Conservation (phyloP, 768 basidiomycete species). For the Boletus patriciae region DNA sequence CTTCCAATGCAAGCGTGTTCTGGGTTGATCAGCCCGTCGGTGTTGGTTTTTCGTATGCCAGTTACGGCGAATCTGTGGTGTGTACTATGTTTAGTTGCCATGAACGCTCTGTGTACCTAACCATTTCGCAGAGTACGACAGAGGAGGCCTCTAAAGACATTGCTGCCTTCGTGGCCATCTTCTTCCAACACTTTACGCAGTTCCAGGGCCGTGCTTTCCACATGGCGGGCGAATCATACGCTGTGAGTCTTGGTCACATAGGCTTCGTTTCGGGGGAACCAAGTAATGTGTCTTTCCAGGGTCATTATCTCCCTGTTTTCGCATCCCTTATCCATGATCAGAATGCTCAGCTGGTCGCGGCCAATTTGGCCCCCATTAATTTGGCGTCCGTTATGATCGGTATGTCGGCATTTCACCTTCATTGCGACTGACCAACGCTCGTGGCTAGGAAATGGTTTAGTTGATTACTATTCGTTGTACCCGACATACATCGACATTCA, state of each 20-base stretch:
- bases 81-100: slow-evolving; percentile 14
- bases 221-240: slow-evolving; percentile 56
- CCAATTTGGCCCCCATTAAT: slow-evolving; percentile 39
- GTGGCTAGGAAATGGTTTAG: slow-evolving; percentile 40
- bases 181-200: slow-evolving; percentile 67
- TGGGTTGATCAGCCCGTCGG: slow-evolving; percentile 45
- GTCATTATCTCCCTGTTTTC: slow-evolving; percentile 48
- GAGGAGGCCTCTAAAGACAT: slow-evolving; percentile 66
- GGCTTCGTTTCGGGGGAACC: background rate
- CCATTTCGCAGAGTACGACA: slow-evolving; percentile 48
- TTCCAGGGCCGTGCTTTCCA: slow-evolving; percentile 64
- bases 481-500: slow-evolving; percentile 49
- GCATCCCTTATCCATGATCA: slow-evolving; percentile 46
- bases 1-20: slow-evolving; percentile 52
- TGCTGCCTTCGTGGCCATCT: slow-evolving; percentile 64
- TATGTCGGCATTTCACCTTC: slow-evolving; percentile 10
- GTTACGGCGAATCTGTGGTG: slow-evolving; percentile 39
- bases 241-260: slow-evolving; percentile 26
- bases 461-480: slow-evolving; percentile 38
- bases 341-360: slow-evolving; percentile 38
- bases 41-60: slow-evolving; percentile 44
- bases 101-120: background rate
- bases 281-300: slow-evolving; percentile 29
- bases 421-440: background rate
- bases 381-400: slow-evolving; percentile 47